Evolutionary conservation across 805 yeast genomes (phyloP).

Genomic region (Zygotorulaspora florentina): DNA sequence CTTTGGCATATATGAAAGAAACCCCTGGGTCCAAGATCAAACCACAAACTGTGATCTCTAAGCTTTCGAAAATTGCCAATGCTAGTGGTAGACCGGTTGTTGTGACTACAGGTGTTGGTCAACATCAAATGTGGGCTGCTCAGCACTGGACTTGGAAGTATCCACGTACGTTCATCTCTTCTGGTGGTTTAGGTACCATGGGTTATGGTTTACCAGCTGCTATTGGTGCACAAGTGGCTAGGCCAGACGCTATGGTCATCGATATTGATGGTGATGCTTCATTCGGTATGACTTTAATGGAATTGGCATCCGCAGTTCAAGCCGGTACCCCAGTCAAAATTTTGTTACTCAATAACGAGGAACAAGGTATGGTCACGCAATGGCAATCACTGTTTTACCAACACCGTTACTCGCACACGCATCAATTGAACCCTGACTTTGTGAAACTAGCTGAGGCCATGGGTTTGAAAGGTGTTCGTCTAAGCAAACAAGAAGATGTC

Average conservation of each 20-base stretch:
- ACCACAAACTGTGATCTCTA: conserved; percentile 87
- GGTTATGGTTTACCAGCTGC: conserved; percentile 97
- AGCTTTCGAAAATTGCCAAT: conserved; percentile 67
- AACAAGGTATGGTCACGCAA: conserved; percentile 99
- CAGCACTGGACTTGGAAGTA: conserved; percentile 92
- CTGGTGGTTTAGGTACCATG: conserved; percentile 99
- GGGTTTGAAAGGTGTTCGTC: conserved; percentile 82
- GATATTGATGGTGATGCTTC: conserved; percentile 99
- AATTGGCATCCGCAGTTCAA: conserved; percentile 91
- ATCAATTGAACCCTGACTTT: conserved; percentile 91
- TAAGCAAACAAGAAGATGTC: conserved; percentile 64
- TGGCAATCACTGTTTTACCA: conserved; percentile 98
- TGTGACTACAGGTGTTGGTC: conserved; percentile 98
- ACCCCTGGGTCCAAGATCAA: conserved; percentile 76
- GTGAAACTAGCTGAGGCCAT: conserved; percentile 90
- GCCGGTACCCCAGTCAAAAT: conserved; percentile 87
- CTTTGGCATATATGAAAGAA: conserved; percentile 77
- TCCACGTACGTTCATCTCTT: conserved; percentile 93
- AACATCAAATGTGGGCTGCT: conserved; percentile 99
- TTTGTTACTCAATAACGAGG: conserved; percentile 89
- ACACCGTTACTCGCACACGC: conserved; percentile 96
- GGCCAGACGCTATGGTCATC: conserved; percentile 90
- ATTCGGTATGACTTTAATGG: conserved; percentile 96
- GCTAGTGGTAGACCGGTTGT: conserved; percentile 62
- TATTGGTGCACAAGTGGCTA: conserved; percentile 95